Evolutionary conservation across 768 basidiomycete genomes (phyloP).

Genomic region (Termitomyces sp.): DNA sequence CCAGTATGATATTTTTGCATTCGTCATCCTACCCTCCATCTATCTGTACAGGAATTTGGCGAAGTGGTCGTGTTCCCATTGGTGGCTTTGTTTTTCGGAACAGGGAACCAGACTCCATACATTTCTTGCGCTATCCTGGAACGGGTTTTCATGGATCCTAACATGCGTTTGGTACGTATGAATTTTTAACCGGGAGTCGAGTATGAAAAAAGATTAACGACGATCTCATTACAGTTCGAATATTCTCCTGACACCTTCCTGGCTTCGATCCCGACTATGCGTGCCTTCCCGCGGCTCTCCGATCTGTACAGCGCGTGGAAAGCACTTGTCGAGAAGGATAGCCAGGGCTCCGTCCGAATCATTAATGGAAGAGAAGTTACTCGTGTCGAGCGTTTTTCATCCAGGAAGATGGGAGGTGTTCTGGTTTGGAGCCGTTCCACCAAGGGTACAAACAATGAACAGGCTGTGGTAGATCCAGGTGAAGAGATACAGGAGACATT

Average conservation of each 20-base stretch:
- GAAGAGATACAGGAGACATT: slow-evolving; percentile 18
- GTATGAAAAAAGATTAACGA: background rate
- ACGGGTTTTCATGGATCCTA: slow-evolving; percentile 28
- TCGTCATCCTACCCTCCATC: background rate
- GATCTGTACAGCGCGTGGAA: slow-evolving; percentile 22
- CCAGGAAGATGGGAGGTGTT: slow-evolving; percentile 16
- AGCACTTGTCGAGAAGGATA: slow-evolving; percentile 18
- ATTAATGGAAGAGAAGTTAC: slow-evolving; percentile 21
- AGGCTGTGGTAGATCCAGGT: slow-evolving; percentile 22
- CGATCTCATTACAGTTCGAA: slow-evolving; percentile 19
- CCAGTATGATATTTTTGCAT: background rate
- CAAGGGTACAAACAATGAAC: slow-evolving; percentile 22
- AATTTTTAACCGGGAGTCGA: background rate
- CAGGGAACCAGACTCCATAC: slow-evolving; percentile 29
- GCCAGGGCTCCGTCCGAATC: slow-evolving; percentile 20
- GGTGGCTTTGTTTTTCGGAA: slow-evolving; percentile 27
- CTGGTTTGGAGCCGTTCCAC: slow-evolving; percentile 22
- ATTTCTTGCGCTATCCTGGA: slow-evolving; percentile 27
- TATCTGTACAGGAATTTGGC: slow-evolving; percentile 19
- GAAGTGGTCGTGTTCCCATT: slow-evolving; percentile 26
- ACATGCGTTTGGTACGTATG: slow-evolving; percentile 24
- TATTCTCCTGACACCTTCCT: slow-evolving; percentile 25
- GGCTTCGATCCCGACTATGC: slow-evolving; percentile 24
- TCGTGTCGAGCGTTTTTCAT: slow-evolving; percentile 17
- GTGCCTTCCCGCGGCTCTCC: slow-evolving; percentile 24